A percentile compares a stretch with the other conserved stretches of the same genome.
Evolutionary conservation across 164 flowering plant species (phyloP).

Genomic region (Aristolochia fimbriata): DNA sequence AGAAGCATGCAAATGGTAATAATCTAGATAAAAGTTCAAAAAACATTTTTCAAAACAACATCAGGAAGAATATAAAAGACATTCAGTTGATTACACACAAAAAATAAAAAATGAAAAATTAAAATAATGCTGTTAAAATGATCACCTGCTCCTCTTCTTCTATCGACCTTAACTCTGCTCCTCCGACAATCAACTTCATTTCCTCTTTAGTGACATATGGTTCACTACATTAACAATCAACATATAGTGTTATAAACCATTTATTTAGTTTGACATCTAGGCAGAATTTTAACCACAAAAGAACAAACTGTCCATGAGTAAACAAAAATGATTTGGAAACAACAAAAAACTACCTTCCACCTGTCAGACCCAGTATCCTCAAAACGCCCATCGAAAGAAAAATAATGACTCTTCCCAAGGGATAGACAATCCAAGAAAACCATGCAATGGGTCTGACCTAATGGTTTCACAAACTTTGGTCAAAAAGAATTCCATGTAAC

Average conservation of each 20-base stretch:
- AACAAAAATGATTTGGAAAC: background rate
- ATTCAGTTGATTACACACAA: background rate
- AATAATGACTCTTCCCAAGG: constrained; percentile 94
- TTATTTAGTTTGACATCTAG: background rate
- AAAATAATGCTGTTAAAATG: background rate
- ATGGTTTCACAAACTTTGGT: constrained; percentile 10
- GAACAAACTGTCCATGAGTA: background rate
- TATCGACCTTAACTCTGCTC: constrained; percentile 94
- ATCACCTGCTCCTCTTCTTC: constrained; percentile 98
- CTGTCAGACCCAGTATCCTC: constrained; percentile 86
- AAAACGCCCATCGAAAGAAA: constrained; percentile 91
- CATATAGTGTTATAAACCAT: background rate
- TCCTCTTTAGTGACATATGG: constrained; percentile 99
- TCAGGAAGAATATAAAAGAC: background rate
- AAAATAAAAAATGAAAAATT: background rate
- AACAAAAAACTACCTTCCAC: constrained; percentile 55
- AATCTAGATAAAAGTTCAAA: background rate
- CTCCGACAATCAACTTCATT: constrained; percentile 91
- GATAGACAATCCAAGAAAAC: constrained; percentile 91
- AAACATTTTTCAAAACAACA: background rate
- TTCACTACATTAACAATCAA: constrained; percentile 37
- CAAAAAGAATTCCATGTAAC: constrained; percentile 5
- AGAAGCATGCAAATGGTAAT: background rate
- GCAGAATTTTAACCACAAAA: background rate
- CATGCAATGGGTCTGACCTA: constrained; percentile 99